A percentile compares a stretch with the other conserved stretches of the same genome.
phyloP scores from a whole-genome alignment of 345 rosid species.

The Cardiospermum halicacabum region DNA sequence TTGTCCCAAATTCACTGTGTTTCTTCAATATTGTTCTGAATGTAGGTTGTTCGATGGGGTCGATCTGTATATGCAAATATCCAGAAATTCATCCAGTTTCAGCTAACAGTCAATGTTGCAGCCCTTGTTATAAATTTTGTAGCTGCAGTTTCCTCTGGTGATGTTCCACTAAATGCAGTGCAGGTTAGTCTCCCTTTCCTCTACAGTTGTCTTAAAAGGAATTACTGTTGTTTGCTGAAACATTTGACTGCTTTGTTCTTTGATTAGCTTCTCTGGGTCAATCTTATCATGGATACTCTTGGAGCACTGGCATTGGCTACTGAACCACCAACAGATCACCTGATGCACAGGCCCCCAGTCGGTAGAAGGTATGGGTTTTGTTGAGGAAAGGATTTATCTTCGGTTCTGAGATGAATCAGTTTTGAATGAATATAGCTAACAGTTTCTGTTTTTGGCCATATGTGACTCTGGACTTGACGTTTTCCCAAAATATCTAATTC shows the following conservation, averaged over 20 bases:
- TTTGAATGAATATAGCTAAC: neutral
- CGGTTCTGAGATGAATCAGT: neutral
- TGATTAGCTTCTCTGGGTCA: constrained; percentile 92
- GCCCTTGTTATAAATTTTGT: constrained; percentile 91
- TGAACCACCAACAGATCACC: constrained; percentile 94
- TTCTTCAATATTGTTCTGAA: constrained; percentile 7
- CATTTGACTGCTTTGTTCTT: neutral
- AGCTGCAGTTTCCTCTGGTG: constrained; percentile 89
- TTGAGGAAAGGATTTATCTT: neutral
- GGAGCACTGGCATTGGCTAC: constrained; percentile 99
- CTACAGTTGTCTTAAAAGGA: neutral
- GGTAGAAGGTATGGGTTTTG: constrained; percentile 67
- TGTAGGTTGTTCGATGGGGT: constrained; percentile 96
- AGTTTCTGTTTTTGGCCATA: neutral
- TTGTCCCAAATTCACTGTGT: neutral
- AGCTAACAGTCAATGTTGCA: constrained; percentile 94
- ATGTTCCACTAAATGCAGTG: constrained; percentile 94
- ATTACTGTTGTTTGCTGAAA: neutral
- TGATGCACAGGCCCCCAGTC: constrained; percentile 87
- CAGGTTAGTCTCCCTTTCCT: constrained; percentile 46
- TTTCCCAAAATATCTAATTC: neutral
- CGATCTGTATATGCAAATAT: constrained; percentile 98
- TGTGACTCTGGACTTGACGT: neutral
- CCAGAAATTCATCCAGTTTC: constrained; percentile 98
- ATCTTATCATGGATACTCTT: constrained; percentile 98